Evolutionary conservation across 352 stramenopile species (phyloP), one percentile per base, ranked within the genome.

Genomic region (Pythium periplocum): DNA sequence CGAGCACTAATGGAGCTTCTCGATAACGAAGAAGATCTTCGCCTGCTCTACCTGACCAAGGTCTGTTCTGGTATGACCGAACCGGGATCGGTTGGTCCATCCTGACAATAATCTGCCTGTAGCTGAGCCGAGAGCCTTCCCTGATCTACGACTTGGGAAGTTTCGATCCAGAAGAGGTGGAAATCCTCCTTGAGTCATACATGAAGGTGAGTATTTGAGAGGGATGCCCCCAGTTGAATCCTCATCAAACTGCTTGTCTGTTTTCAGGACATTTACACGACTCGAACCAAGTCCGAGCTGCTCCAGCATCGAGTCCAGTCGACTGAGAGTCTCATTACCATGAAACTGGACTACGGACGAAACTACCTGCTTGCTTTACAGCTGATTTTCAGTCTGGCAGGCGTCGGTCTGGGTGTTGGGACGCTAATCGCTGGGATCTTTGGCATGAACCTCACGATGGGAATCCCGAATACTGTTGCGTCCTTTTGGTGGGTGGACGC

Each of bases 361-460:
- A 81, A 81, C 52, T 81, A 78, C 37, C 57, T 81, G 31, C 65
- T 81, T 30, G 65, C 64, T 10, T 48, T 81, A 4, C 66, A 81
- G 33, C 59, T 81, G 39, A 71, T 73, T 37, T 65, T 81, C 51
- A 78, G 62, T 38, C 50, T 81, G 10, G 52, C 74, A 1, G 66
- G 57, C 6, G 61, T 69, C 8, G 55, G 56, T 3, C 43, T 81
- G 30, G 66, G 65, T 4, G 48, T 81, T 3, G 68, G 68, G 2
- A 81, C 71, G 7, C 54, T 78, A 5, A 63, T 81, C 45, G 57
- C 68, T 3, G 71, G 71, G 1, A 55, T 68, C 33, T 75, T 81
- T 48, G 71, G 71, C 11, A 81, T 81, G 71, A 81, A 81, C 48
- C 31, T 81, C 10, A 68, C 61, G 40, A 64, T 67, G 32, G 58